Conservation (phyloP, 2,329 filamentous ascomycete species). For the Orbilia quercus region DNA sequence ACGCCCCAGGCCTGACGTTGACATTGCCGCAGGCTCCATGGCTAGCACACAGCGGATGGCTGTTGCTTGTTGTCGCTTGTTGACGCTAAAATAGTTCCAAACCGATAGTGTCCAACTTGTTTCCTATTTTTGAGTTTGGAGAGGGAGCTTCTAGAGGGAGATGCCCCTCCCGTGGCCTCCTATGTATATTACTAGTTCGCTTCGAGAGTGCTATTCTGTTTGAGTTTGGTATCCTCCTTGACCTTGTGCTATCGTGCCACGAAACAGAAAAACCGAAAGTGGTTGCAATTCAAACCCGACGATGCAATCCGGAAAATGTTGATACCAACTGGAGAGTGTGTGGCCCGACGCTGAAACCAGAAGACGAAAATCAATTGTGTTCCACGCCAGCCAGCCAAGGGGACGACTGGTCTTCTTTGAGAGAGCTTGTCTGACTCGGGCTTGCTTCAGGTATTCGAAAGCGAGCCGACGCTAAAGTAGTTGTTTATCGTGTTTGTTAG, state of each 20-base stretch:
- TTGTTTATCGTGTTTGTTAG: slow-evolving; percentile 38
- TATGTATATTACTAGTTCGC: slow-evolving; percentile 42
- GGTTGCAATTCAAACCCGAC: slow-evolving; percentile 44
- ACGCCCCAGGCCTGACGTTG: slow-evolving; percentile 48
- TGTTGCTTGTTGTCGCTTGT: slow-evolving; percentile 28
- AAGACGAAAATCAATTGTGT: slow-evolving; percentile 11
- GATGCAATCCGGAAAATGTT: slow-evolving; percentile 22
- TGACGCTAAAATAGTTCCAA: slow-evolving; percentile 35
- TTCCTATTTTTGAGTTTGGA: slow-evolving; percentile 31
- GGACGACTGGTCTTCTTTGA: background rate
- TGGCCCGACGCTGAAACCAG: background rate
- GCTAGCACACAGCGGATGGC: slow-evolving; percentile 5
- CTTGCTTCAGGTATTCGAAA: slow-evolving; percentile 4
- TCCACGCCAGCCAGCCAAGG: background rate
- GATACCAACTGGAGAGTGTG: slow-evolving; percentile 17
- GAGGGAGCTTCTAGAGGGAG: slow-evolving; percentile 26
- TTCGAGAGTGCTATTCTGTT: slow-evolving; percentile 15
- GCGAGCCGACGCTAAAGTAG: background rate
- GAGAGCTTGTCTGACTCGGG: background rate
- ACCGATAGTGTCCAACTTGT: slow-evolving; percentile 26
- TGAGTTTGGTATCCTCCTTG: slow-evolving; percentile 21
- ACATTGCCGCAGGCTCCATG: slow-evolving; percentile 45
- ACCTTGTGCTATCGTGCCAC: slow-evolving; percentile 45
- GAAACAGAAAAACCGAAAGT: slow-evolving; percentile 36
- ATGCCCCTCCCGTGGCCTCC: slow-evolving; percentile 45